These are phyloP conservation scores for Flaveria linearis DNA, from an alignment of 129 eudicot genomes.

Conservation along the genomic window DNA sequence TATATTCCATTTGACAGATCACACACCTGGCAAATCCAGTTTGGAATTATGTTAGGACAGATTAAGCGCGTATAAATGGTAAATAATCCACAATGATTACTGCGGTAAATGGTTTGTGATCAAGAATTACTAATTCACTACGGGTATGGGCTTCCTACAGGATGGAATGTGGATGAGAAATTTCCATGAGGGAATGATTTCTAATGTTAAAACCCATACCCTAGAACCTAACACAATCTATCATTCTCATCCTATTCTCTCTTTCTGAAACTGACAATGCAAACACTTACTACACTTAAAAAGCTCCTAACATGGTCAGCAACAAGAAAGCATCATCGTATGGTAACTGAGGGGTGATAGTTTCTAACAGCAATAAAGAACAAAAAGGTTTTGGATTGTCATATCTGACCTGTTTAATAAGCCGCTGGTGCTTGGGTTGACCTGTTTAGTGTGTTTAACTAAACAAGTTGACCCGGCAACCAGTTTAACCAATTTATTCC, in stretches of 20 bases:
- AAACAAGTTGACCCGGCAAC: background rate
- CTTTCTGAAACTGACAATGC: too few species aligned
- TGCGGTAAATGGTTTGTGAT: background rate
- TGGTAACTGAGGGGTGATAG: background rate
- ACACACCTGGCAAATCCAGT: conserved; percentile 64
- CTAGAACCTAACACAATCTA: background rate
- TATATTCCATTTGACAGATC: conserved; percentile 96
- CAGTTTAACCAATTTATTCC: background rate
- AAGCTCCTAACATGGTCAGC: background rate
- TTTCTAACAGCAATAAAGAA: background rate
- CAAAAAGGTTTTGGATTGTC: background rate
- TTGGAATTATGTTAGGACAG: conserved; percentile 17
- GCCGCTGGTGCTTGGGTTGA: background rate
- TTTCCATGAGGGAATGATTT: background rate
- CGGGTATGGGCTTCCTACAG: background rate
- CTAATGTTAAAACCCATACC: background rate
- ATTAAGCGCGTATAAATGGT: background rate
- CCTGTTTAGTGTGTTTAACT: background rate
- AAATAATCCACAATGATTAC: background rate
- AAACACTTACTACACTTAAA: background rate
- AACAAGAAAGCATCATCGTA: background rate
- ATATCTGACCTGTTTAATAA: background rate
- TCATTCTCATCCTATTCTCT: too few species aligned
- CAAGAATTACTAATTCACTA: background rate
- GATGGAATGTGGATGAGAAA: background rate